A percentile compares a stretch with the other conserved stretches of the same genome.
phyloP scores from a whole-genome alignment of 2,329 filamentous ascomycete species.

The Fonsecaea pedrosoi region DNA sequence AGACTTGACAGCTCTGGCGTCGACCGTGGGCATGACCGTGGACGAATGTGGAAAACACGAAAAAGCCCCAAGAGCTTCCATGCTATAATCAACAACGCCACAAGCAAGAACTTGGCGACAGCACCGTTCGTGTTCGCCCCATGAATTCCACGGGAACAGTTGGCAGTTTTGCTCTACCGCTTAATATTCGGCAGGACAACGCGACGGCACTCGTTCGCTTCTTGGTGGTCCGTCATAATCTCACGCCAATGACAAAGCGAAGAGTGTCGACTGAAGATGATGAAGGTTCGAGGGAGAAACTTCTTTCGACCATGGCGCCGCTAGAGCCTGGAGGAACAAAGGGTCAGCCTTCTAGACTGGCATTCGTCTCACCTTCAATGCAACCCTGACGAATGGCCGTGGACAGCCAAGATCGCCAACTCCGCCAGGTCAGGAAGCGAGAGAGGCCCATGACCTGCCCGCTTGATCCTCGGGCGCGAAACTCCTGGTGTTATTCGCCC shows the following conservation, averaged over 20 bases:
- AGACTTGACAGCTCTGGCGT: neutral
- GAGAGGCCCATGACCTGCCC: neutral
- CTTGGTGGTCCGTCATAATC: neutral
- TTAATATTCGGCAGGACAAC: conserved; percentile 9
- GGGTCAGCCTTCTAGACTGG: conserved; percentile 1
- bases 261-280: neutral
- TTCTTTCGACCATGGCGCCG: neutral
- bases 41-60: neutral
- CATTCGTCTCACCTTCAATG: neutral
- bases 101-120: neutral
- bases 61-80: neutral
- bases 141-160: neutral
- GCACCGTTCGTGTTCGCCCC: neutral
- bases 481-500: neutral
- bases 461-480: neutral
- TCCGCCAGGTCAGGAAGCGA: neutral
- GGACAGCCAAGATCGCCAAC: neutral
- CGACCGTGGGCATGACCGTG: neutral
- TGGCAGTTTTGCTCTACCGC: neutral
- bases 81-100: conserved; percentile 1
- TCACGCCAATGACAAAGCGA: neutral
- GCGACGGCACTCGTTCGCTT: neutral
- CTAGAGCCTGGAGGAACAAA: conserved; percentile 6
- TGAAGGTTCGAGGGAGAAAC: neutral
- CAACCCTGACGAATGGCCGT: neutral